phyloP scores from a whole-genome alignment of 345 rosid genomes.

The Eucalyptus camaldulensis region DNA sequence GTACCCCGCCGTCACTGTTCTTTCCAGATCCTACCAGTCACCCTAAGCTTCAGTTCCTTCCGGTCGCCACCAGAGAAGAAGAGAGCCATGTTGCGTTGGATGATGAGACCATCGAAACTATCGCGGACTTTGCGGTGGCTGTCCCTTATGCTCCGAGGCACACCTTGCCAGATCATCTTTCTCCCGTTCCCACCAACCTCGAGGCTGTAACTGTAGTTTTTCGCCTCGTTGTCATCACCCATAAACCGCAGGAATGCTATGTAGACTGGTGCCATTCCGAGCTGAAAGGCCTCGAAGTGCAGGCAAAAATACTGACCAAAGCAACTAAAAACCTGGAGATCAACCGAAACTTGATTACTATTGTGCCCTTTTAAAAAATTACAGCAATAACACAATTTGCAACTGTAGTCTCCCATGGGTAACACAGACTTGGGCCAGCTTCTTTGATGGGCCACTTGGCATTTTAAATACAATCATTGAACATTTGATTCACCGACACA shows the following conservation, averaged over 20 bases:
- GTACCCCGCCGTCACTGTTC: conserved; percentile 26
- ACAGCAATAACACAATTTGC: not conserved
- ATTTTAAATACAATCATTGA: not conserved
- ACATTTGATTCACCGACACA: not conserved
- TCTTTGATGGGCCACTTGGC: not conserved
- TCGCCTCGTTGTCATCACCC: conserved; percentile 78
- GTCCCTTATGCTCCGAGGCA: conserved; percentile 73
- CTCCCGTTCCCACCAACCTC: conserved; percentile 84
- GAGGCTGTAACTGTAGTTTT: conserved; percentile 67
- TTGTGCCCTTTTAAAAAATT: not conserved
- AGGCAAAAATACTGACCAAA: conserved; percentile 72
- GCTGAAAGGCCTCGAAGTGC: conserved; percentile 80
- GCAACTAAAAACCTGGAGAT: conserved; percentile 61
- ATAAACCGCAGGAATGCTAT: conserved; percentile 69
- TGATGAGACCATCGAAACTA: conserved; percentile 73
- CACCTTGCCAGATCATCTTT: conserved; percentile 74
- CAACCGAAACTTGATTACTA: not conserved
- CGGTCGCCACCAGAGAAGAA: conserved; percentile 78
- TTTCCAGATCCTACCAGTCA: conserved; percentile 81
- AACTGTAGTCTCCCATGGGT: not conserved
- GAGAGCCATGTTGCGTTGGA: conserved; percentile 73
- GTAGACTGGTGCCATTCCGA: conserved; percentile 69
- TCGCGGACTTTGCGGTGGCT: conserved; percentile 73
- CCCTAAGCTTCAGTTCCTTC: conserved; percentile 71
- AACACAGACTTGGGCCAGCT: not conserved